These are phyloP conservation scores for Cerioporus squamosus DNA, from an alignment of 1,284 basidiomycete species.

Conservation along the genomic window DNA sequence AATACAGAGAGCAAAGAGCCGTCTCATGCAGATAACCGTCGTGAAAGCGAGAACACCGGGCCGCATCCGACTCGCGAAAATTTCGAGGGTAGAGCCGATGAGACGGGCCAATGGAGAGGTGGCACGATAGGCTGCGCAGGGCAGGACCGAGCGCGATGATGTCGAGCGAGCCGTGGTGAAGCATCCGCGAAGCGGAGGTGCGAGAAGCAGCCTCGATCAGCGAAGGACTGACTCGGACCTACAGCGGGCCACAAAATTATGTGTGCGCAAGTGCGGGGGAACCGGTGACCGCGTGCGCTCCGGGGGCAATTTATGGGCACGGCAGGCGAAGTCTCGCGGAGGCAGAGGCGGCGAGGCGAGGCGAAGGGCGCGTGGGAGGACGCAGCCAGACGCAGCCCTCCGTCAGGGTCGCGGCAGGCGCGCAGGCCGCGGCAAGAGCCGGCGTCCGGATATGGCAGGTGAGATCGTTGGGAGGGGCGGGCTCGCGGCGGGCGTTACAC, in stretches of 20 bases:
- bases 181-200: constrained; percentile 11
- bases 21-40: neutral
- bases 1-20: constrained; percentile 32
- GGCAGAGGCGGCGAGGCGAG: neutral
- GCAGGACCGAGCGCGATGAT: constrained; percentile 13
- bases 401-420: constrained; percentile 25
- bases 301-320: neutral
- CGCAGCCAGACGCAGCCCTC: neutral
- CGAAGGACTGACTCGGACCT: constrained; percentile 17
- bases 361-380: constrained; percentile 7
- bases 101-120: constrained; percentile 9
- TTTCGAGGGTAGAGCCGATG: constrained; percentile 5
- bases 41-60: neutral
- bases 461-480: constrained; percentile 15
- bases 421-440: constrained; percentile 12
- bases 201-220: constrained; percentile 2
- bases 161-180: constrained; percentile 4
- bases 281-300: no score
- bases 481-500: constrained; percentile 31
- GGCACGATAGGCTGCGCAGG: neutral
- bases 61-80: constrained; percentile 1
- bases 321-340: neutral
- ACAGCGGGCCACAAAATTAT: constrained; percentile 8
- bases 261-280: no score
- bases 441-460: constrained; percentile 18